phyloP scores from a whole-genome alignment of 768 basidiomycete species.

The Collybia sp. region DNA sequence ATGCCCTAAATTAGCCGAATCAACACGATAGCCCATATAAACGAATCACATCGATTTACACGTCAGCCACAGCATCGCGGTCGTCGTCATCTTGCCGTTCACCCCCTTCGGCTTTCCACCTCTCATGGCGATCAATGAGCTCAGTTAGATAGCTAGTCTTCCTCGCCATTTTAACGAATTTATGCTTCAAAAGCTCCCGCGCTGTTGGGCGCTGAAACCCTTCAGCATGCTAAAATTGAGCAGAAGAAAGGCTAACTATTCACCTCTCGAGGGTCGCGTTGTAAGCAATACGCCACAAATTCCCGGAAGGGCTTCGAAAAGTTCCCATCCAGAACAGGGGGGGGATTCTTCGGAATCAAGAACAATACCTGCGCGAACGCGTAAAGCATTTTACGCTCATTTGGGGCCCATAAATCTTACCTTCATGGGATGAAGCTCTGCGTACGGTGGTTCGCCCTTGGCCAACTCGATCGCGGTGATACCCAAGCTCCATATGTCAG shows the following conservation, averaged over 20 bases:
- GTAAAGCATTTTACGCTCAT: neutral
- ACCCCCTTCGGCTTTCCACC: constrained; percentile 90
- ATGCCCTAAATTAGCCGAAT: constrained; percentile 30
- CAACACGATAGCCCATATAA: neutral
- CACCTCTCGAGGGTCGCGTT: constrained; percentile 91
- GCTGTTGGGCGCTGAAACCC: constrained; percentile 79
- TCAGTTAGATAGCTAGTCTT: constrained; percentile 94
- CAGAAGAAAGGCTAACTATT: constrained; percentile 17
- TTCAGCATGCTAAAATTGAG: constrained; percentile 6
- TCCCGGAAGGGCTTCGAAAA: constrained; percentile 94
- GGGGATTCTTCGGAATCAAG: constrained; percentile 96
- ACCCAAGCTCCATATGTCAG: constrained; percentile 98
- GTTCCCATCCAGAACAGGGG: constrained; percentile 83
- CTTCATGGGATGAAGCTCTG: constrained; percentile 99
- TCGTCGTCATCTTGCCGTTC: constrained; percentile 71
- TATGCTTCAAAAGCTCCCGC: constrained; percentile 93
- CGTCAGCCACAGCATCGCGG: constrained; percentile 52
- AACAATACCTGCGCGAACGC: constrained; percentile 74
- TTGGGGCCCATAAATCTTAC: constrained; percentile 30
- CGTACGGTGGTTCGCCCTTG: constrained; percentile 96
- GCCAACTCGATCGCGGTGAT: constrained; percentile 98
- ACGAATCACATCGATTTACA: constrained; percentile 32
- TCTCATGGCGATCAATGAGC: constrained; percentile 89
- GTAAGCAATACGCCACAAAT: constrained; percentile 89
- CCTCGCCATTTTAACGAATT: constrained; percentile 92